Evolutionary conservation across 2,329 filamentous ascomycete species (phyloP).

Genomic region (Alternaria panax): DNA sequence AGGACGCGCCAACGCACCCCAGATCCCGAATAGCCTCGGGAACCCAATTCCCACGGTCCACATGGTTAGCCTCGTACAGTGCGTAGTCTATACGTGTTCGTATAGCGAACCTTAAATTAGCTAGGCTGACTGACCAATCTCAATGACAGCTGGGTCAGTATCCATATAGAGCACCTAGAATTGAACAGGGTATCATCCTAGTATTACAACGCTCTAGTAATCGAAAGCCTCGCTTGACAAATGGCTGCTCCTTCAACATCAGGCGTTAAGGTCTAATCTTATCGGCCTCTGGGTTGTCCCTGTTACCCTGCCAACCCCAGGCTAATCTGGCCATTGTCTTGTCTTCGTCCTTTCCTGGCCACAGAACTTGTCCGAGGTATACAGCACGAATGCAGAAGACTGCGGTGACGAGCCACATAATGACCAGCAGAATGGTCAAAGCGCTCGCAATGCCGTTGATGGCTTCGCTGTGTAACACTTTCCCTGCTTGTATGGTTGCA

Average conservation of each 20-base stretch:
- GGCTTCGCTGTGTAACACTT: constrained; percentile 59
- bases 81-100: not conserved
- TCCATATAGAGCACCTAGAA: not conserved
- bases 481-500: constrained; percentile 65
- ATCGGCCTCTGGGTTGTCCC: constrained; percentile 23
- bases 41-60: not conserved
- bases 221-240: constrained; percentile 1
- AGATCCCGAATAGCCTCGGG: constrained; percentile 1
- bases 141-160: not conserved
- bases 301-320: constrained; percentile 36
- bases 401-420: constrained; percentile 63
- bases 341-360: constrained; percentile 56
- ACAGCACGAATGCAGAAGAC: constrained; percentile 60
- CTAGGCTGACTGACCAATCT: not conserved
- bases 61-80: not conserved
- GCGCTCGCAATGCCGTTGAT: constrained; percentile 63
- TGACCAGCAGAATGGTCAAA: constrained; percentile 63
- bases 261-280: constrained; percentile 13
- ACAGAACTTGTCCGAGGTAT: constrained; percentile 60
- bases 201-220: not conserved
- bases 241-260: not conserved
- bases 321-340: constrained; percentile 36
- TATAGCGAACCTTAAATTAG: not conserved
- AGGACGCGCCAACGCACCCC: constrained; percentile 23
- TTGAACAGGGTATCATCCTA: constrained; percentile 1